Conservation (phyloP, 371 early-diverging fungal species). For the Vairimorpha ceranae region DNA sequence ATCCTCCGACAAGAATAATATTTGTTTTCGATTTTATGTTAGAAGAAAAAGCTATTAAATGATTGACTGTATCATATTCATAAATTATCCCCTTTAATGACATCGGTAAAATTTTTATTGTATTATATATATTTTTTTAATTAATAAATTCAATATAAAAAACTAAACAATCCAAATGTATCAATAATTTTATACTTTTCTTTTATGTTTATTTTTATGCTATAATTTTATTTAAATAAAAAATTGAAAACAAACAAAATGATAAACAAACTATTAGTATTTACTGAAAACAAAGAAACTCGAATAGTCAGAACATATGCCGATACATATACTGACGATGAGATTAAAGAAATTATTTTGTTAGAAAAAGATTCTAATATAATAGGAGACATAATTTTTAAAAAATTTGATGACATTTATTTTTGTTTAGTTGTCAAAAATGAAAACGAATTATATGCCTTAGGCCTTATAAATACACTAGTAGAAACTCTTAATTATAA, state of each 20-base stretch:
- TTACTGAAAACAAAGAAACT: slow-evolving; percentile 10
- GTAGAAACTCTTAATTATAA: slow-evolving; percentile 10
- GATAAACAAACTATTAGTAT: slow-evolving; percentile 34
- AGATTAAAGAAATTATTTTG: slow-evolving; percentile 13
- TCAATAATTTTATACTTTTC: background rate
- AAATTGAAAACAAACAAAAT: slow-evolving; percentile 3
- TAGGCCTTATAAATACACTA: slow-evolving; percentile 35
- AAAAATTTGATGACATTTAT: slow-evolving; percentile 13
- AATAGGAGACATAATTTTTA: slow-evolving; percentile 16
- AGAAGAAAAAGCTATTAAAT: slow-evolving; percentile 25
- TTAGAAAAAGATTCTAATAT: slow-evolving; percentile 14
- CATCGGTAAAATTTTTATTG: background rate
- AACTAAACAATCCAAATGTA: no score
- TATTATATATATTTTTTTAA: no score
- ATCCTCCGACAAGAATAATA: slow-evolving; percentile 36
- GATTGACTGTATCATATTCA: slow-evolving; percentile 22
- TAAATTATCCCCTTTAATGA: slow-evolving; percentile 18
- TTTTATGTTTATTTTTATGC: background rate
- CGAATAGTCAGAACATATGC: slow-evolving; percentile 10
- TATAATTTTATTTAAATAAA: background rate
- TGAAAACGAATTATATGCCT: slow-evolving; percentile 50
- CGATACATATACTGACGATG: background rate
- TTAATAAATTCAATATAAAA: no score
- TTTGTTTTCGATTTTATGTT: slow-evolving; percentile 3
- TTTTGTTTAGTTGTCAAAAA: slow-evolving; percentile 37